These are phyloP conservation scores for Porphyrellus cyaneotinctus DNA, from an alignment of 768 basidiomycete species.

Conservation along the genomic window DNA sequence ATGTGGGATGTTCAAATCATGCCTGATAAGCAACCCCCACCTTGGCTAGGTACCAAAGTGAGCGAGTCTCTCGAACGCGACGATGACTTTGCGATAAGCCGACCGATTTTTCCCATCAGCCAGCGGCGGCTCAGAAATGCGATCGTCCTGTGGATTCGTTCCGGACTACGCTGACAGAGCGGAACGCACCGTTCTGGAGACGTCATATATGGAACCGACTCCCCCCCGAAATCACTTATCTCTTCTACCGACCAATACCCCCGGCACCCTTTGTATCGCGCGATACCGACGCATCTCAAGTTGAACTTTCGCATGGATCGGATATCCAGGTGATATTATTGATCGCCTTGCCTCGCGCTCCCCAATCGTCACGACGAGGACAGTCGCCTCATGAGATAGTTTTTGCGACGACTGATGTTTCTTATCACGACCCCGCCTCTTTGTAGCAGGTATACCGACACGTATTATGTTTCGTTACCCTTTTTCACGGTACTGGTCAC, in stretches of 20 bases:
- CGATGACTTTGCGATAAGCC: background rate
- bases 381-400: conserved; percentile 18
- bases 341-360: conserved; percentile 26
- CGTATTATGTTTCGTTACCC: conserved; percentile 11
- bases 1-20: conserved; percentile 24
- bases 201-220: conserved; percentile 9
- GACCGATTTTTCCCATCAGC: conserved; percentile 13
- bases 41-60: conserved; percentile 23
- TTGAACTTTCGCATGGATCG: conserved; percentile 15
- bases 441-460: conserved; percentile 10
- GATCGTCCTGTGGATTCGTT: background rate
- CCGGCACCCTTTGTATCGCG: background rate
- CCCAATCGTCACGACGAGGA: background rate
- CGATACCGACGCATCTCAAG: background rate
- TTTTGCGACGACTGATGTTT: conserved; percentile 25
- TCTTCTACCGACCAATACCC: conserved; percentile 23
- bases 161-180: conserved; percentile 5
- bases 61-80: conserved; percentile 21
- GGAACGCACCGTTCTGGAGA: conserved; percentile 20
- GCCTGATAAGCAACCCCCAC: background rate
- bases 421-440: conserved; percentile 11
- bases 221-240: conserved; percentile 27
- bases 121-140: conserved; percentile 18
- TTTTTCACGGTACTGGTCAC: conserved; percentile 2
- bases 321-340: conserved; percentile 27